phyloP scores from a whole-genome alignment of 148 eudicot genomes.

The Nepenthes gracilis region DNA sequence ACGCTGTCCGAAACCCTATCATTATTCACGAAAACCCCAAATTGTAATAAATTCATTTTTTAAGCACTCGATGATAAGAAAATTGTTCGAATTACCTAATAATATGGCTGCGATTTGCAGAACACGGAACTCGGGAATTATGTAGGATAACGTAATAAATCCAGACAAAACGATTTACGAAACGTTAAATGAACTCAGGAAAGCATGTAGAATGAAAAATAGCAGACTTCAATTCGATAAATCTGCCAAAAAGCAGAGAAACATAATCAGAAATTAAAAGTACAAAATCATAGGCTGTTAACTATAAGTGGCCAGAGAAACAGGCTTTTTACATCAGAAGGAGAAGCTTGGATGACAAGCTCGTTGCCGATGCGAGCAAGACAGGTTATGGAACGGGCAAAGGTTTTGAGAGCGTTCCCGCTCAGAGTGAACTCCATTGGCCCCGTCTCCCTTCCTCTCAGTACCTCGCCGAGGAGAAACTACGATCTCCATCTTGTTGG shows the following conservation, averaged over 20 bases:
- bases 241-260: not conserved
- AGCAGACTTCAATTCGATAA: not conserved
- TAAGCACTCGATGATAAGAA: too few species aligned
- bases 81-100: too few species aligned
- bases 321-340: constrained; percentile 48
- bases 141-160: too few species aligned
- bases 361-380: constrained; percentile 95
- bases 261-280: not conserved
- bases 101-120: too few species aligned
- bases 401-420: constrained; percentile 72
- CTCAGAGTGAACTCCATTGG: constrained; percentile 68
- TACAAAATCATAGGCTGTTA: not conserved
- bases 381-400: constrained; percentile 67
- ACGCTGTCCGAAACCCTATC: too few species aligned
- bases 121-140: too few species aligned
- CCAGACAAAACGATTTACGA: too few species aligned
- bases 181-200: too few species aligned
- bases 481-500: too few species aligned
- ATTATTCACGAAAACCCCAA: too few species aligned
- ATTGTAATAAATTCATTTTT: too few species aligned
- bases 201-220: too few species aligned
- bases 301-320: not conserved
- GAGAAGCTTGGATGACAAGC: constrained; percentile 73
- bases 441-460: constrained; percentile 7
- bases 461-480: not conserved